phyloP scores from a whole-genome alignment of 805 yeast species.

The Zygosaccharomyces bailii region DNA sequence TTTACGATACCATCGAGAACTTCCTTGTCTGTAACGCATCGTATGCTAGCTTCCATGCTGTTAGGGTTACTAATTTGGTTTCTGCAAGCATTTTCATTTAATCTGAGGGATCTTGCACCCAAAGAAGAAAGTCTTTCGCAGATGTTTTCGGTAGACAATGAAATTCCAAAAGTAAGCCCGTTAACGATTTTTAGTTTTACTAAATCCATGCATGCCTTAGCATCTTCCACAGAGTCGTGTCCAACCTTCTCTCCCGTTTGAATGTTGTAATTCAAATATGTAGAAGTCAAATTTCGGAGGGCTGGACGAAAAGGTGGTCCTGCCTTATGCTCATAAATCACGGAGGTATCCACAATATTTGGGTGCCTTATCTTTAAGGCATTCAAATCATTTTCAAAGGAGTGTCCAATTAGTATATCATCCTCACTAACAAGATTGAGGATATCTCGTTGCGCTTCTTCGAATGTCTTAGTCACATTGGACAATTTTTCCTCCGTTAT shows the following conservation, averaged over 20 bases:
- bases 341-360: constrained; percentile 73
- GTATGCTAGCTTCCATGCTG: constrained; percentile 24
- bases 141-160: constrained; percentile 41
- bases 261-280: constrained; percentile 53
- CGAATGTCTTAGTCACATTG: constrained; percentile 58
- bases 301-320: constrained; percentile 84
- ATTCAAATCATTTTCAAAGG: constrained; percentile 75
- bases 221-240: constrained; percentile 87
- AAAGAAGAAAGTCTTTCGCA: constrained; percentile 39
- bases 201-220: constrained; percentile 73
- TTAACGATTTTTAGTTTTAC: constrained; percentile 63
- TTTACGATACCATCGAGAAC: constrained; percentile 43
- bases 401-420: constrained; percentile 84
- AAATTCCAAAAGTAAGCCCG: constrained; percentile 64
- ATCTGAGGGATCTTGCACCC: constrained; percentile 30
- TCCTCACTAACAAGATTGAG: constrained; percentile 45
- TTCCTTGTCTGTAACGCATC: constrained; percentile 57
- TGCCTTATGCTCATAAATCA: constrained; percentile 70
- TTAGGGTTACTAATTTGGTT: constrained; percentile 3
- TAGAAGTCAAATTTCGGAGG: constrained; percentile 62
- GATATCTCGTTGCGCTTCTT: constrained; percentile 64
- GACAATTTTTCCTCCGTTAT: constrained; percentile 67
- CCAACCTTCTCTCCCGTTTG: constrained; percentile 63
- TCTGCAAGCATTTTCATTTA: constrained; percentile 38
- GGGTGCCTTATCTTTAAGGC: constrained; percentile 73